Evolutionary conservation across 805 yeast species (phyloP).

Genomic region (Pichia nanzhaoensis): DNA sequence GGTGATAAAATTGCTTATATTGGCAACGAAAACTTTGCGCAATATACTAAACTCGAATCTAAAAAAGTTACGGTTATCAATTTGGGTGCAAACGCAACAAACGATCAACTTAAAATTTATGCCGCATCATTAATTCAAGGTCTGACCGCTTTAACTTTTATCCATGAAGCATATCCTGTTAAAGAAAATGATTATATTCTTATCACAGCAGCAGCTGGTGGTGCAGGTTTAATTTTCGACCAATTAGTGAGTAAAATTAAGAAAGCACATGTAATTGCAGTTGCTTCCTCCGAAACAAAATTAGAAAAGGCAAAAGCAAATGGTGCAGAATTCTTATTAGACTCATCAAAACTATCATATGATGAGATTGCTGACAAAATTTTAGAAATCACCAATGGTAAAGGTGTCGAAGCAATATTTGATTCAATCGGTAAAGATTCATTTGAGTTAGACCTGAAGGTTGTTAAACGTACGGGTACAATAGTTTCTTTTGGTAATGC

Average conservation of each 20-base stretch:
- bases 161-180: conserved; percentile 58
- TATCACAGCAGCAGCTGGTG: conserved; percentile 94
- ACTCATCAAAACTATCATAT: conserved; percentile 32
- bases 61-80: conserved; percentile 33
- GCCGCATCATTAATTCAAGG: conserved; percentile 68
- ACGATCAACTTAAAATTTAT: conserved; percentile 44
- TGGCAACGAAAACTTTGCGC: conserved; percentile 56
- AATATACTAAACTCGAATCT: conserved; percentile 50
- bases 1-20: conserved; percentile 70
- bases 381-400: conserved; percentile 51
- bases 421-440: conserved; percentile 80
- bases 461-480: conserved; percentile 65
- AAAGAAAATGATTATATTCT: conserved; percentile 64
- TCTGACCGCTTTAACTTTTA: conserved; percentile 70
- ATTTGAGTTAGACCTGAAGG: conserved; percentile 53
- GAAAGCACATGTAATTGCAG: conserved; percentile 81
- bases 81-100: conserved; percentile 42
- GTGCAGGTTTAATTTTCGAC: conserved; percentile 69
- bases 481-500: conserved; percentile 79
- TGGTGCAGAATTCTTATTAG: conserved; percentile 75
- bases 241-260: conserved; percentile 49
- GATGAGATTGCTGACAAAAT: conserved; percentile 55
- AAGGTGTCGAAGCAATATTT: conserved; percentile 62
- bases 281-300: conserved; percentile 75
- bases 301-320: conserved; percentile 52